These are phyloP conservation scores for Colletotrichum gloeosporioides DNA, from an alignment of 2,329 filamentous ascomycete genomes.

Conservation along the genomic window DNA sequence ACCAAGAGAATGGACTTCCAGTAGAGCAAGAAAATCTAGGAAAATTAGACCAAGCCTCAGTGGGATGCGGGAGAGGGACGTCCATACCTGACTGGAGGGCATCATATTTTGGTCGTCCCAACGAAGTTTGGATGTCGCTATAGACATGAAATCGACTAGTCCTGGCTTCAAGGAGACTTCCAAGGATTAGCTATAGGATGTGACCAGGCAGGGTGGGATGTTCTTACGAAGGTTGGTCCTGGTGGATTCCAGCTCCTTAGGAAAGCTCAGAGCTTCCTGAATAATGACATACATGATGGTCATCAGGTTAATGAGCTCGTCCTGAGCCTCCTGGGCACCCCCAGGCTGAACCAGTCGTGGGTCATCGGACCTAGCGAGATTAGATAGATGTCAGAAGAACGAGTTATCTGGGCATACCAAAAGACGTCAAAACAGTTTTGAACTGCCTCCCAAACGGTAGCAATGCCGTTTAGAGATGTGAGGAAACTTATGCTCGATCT, in stretches of 20 bases:
- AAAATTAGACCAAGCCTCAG: constrained; percentile 24
- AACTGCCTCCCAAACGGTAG: constrained; percentile 57
- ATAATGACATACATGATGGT: constrained; percentile 67
- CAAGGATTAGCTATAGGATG: constrained; percentile 23
- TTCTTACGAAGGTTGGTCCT: constrained; percentile 56
- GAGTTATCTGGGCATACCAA: constrained; percentile 46
- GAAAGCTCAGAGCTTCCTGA: constrained; percentile 60
- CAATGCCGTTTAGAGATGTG: constrained; percentile 54
- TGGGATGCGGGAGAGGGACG: background rate
- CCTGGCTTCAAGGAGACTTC: constrained; percentile 67
- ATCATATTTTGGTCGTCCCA: constrained; percentile 72
- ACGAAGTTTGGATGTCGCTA: constrained; percentile 69
- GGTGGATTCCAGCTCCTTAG: constrained; percentile 51
- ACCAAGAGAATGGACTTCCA: constrained; percentile 92
- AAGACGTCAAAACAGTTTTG: constrained; percentile 55
- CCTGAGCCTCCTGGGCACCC: constrained; percentile 57
- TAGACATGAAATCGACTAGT: constrained; percentile 75
- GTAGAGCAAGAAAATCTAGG: constrained; percentile 76
- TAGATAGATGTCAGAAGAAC: constrained; percentile 27
- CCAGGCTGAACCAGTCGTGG: constrained; percentile 40
- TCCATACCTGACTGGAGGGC: constrained; percentile 66
- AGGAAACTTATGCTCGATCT: constrained; percentile 58
- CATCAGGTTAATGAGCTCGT: constrained; percentile 67
- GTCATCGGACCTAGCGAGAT: constrained; percentile 51
- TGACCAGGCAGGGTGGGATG: background rate